phyloP scores from a whole-genome alignment of 2,329 filamentous ascomycete species.

The Plenodomus biglobosus region DNA sequence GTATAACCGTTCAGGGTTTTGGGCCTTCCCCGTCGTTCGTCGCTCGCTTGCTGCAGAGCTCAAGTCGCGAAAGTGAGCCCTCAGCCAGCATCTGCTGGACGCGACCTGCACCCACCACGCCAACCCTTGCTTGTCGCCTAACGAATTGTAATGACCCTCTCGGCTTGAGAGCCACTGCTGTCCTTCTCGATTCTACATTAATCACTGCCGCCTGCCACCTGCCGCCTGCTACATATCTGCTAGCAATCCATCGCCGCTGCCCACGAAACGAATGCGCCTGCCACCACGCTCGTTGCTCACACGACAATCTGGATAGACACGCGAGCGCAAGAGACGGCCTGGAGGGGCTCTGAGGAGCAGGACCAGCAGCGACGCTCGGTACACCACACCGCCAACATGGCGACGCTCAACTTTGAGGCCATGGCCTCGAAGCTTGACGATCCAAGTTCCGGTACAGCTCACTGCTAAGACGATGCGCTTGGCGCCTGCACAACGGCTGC shows the following conservation, averaged over 20 bases:
- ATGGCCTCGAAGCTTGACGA: constrained; percentile 53
- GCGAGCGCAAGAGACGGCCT: constrained; percentile 12
- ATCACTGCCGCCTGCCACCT: constrained; percentile 12
- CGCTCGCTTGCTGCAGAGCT: constrained; percentile 23
- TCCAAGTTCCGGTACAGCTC: constrained; percentile 38
- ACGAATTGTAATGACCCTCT: constrained; percentile 36
- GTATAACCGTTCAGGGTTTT: constrained; percentile 4
- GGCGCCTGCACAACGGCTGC: constrained; percentile 3
- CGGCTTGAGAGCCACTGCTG: constrained; percentile 23
- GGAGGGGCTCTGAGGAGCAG: constrained; percentile 15
- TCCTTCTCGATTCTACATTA: constrained; percentile 25
- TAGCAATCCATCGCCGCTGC: constrained; percentile 16
- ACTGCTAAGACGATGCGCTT: neutral
- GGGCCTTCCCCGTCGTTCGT: constrained; percentile 10
- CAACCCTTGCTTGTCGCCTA: constrained; percentile 23
- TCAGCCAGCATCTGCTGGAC: constrained; percentile 30
- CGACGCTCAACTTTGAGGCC: constrained; percentile 49
- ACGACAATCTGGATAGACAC: constrained; percentile 13
- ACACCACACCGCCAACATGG: constrained; percentile 31
- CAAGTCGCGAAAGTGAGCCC: constrained; percentile 24
- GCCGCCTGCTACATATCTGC: constrained; percentile 6
- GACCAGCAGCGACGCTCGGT: constrained; percentile 30
- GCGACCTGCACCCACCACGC: constrained; percentile 28
- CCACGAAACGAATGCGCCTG: constrained; percentile 30
- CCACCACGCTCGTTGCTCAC: constrained; percentile 15